Evolutionary conservation across 768 basidiomycete genomes (phyloP).

Genomic region (Suillus cothurnatus): DNA sequence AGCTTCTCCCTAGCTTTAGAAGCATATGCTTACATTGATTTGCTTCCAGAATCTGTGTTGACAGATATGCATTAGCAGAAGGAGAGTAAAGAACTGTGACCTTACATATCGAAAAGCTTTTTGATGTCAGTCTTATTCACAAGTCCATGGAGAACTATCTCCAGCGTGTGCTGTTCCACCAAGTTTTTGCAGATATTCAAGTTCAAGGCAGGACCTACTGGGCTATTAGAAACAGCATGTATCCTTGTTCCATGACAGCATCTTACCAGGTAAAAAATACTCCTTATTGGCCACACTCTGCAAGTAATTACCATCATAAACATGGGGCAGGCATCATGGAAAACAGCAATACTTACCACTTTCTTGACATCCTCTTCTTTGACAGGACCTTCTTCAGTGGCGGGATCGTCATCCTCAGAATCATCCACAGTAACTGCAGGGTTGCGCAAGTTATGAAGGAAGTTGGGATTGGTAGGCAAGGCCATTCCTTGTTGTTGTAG

Average conservation of each 20-base stretch:
- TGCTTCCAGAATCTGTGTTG: conserved; percentile 62
- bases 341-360: conserved; percentile 42
- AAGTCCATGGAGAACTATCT: conserved; percentile 79
- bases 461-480: conserved; percentile 28
- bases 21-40: conserved; percentile 57
- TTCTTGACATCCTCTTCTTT: conserved; percentile 48
- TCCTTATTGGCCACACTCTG: conserved; percentile 81
- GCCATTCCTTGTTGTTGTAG: conserved; percentile 51
- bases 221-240: not conserved
- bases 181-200: conserved; percentile 67
- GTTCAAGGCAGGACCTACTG: conserved; percentile 68
- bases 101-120: conserved; percentile 82
- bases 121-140: conserved; percentile 80
- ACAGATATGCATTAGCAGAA: conserved; percentile 10
- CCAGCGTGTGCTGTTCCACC: conserved; percentile 80
- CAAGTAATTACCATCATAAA: conserved; percentile 16
- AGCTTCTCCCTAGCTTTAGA: not conserved
- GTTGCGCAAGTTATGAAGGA: conserved; percentile 35
- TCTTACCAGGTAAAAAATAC: conserved; percentile 76
- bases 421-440: conserved; percentile 35
- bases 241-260: conserved; percentile 9
- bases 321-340: not conserved
- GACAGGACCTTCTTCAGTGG: conserved; percentile 31
- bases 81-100: conserved; percentile 13
- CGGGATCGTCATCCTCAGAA: conserved; percentile 42